phyloP scores from a whole-genome alignment of 2,329 filamentous ascomycete species.

The Microthyrium microscopicum region DNA sequence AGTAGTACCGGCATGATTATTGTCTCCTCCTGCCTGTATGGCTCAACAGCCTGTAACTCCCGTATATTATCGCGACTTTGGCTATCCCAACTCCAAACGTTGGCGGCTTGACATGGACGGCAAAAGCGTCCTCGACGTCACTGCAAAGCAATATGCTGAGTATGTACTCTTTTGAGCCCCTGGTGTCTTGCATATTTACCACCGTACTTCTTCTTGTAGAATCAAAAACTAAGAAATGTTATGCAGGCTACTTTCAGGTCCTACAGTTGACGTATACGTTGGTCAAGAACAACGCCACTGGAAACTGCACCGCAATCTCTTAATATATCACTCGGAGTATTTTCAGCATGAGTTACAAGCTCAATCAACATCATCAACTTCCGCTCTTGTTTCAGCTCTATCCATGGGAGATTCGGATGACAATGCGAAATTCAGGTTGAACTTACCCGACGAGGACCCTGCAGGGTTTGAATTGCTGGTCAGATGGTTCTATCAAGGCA shows the following conservation, averaged over 20 bases:
- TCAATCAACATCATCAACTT: conserved; percentile 14
- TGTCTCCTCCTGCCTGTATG: no score
- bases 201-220: not conserved
- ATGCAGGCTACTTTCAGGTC: conserved; percentile 34
- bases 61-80: conserved; percentile 9
- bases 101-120: conserved; percentile 6
- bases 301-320: conserved; percentile 35
- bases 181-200: not conserved
- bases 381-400: not conserved
- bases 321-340: conserved; percentile 35
- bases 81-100: conserved; percentile 4
- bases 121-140: conserved; percentile 6
- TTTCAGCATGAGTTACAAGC: conserved; percentile 21
- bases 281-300: conserved; percentile 31
- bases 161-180: conserved; percentile 4
- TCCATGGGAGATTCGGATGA: conserved; percentile 19
- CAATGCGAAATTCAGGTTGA: conserved; percentile 21
- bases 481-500: conserved; percentile 40
- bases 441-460: conserved; percentile 33
- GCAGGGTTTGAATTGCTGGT: conserved; percentile 36
- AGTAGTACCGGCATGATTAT: no score
- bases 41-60: no score
- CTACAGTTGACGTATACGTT: conserved; percentile 34
- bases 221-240: not conserved
- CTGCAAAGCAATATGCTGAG: conserved; percentile 9